Base-by-base conservation (phyloP, 2,329 filamentous ascomycete genomes). In the Colletotrichum eleusines region DNA sequence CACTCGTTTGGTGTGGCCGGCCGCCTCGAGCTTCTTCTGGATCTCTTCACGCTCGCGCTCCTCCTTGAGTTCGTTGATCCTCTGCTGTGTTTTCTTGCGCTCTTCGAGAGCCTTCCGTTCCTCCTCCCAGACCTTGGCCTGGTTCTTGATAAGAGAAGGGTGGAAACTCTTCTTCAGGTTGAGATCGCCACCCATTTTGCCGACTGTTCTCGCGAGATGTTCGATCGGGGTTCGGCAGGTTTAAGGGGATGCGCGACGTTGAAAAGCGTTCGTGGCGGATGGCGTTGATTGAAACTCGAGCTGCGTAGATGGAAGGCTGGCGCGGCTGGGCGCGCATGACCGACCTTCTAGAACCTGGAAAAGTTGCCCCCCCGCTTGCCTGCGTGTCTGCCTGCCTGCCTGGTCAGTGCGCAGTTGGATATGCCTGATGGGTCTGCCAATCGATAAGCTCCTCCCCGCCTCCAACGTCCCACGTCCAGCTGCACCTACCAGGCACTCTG, bases 91-190 rank as follows among this genome's bases (percentile, higher is more conserved):
- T 75, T 92, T 92, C 80, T 98, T 98, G 81, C 96, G 92, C 86
- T 99, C 96, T 63, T 96, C 94, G 16, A 99, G 89, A 4, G 95
- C 96, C 75, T 94, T 93, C 80, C 96, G 91, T 79, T 98, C 95
- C 81, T 97, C 93, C 73, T 95, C 90, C 90, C 93, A 97, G 75
- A 98, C 95, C 80, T 89, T 90, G 81, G 90, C 90, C 85, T 97
- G 96, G 81, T 99, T 99, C 84, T 91, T 93, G 83, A 94, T 90
- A 74, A 98, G 88, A 76, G 91, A 90, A 72, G 96, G 95, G 83
- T 99, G 95, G 90, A 95, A 99, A 86, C 93, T 93, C 83, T 94
- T 94, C 84, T 98, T 98, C 76, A 97, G 84, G 79, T 98, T 98
- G 78, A 99, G 89, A 87, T 98, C 95, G 79, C 94, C 94, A 79